phyloP scores from a whole-genome alignment of 164 flowering plant species.

The Amborella trichopoda region DNA sequence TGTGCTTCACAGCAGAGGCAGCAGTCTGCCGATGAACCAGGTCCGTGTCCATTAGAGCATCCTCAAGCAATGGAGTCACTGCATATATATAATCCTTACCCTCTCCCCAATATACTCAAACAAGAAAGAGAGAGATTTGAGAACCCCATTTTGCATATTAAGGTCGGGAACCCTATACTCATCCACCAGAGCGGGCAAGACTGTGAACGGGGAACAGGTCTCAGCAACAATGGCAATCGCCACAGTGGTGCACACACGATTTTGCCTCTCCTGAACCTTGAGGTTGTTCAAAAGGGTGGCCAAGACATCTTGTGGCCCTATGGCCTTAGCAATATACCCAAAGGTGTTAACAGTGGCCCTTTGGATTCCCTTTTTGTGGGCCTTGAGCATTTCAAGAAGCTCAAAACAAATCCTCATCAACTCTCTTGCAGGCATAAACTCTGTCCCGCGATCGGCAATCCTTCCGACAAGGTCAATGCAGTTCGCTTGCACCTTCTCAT shows the following conservation, averaged over 20 bases:
- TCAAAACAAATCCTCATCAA: constrained; percentile 99
- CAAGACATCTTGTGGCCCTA: constrained; percentile 95
- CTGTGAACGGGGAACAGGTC: constrained; percentile 96
- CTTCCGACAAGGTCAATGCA: constrained; percentile 97
- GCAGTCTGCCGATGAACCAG: constrained; percentile 97
- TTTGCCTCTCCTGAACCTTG: constrained; percentile 96
- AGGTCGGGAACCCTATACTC: constrained; percentile 98
- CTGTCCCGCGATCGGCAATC: constrained; percentile 98
- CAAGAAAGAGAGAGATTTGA: constrained; percentile 85
- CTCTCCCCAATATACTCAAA: constrained; percentile 98
- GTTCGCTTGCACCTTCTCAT: constrained; percentile 97
- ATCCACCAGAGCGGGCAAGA: constrained; percentile 91
- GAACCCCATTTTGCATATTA: constrained; percentile 94
- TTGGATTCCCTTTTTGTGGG: constrained; percentile 95
- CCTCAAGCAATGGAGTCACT: constrained; percentile 95
- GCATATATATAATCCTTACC: constrained; percentile 98
- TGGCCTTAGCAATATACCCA: constrained; percentile 97
- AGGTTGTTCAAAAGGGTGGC: constrained; percentile 92
- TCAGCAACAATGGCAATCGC: constrained; percentile 99
- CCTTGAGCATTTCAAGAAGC: constrained; percentile 97
- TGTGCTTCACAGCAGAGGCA: constrained; percentile 96
- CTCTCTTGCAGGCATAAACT: constrained; percentile 97
- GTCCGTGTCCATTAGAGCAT: constrained; percentile 96
- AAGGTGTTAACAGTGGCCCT: constrained; percentile 97
- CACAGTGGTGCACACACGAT: constrained; percentile 98